Percentiles rank a stretch among this genome's conserved stretches.
These are phyloP conservation scores for Albifimbria verrucaria DNA, from an alignment of 2,329 filamentous ascomycete species.

Conservation along the genomic window DNA sequence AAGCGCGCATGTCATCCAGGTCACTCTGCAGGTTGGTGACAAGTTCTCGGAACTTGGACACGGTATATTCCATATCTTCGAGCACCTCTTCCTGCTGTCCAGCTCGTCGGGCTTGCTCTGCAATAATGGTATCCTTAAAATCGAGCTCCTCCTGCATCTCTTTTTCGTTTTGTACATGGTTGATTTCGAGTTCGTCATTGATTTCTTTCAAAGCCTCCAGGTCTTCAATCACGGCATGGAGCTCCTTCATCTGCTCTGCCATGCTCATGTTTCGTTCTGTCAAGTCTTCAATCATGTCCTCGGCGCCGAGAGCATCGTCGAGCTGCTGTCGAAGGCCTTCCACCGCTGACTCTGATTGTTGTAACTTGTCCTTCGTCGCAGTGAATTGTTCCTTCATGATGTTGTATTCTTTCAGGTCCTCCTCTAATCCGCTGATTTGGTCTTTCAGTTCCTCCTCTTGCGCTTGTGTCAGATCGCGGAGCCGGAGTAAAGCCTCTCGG, in stretches of 20 bases:
- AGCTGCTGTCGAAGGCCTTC: constrained; percentile 89
- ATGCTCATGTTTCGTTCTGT: constrained; percentile 83
- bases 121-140: constrained; percentile 77
- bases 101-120: constrained; percentile 73
- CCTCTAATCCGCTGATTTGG: constrained; percentile 70
- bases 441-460: constrained; percentile 75
- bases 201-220: constrained; percentile 87
- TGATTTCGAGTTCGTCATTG: constrained; percentile 90
- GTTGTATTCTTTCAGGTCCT: constrained; percentile 67
- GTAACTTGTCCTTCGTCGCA: constrained; percentile 67
- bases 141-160: constrained; percentile 94
- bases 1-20: constrained; percentile 87
- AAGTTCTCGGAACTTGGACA: constrained; percentile 84
- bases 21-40: constrained; percentile 83
- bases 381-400: constrained; percentile 67
- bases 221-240: constrained; percentile 79
- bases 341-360: constrained; percentile 69
- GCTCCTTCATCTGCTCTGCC: constrained; percentile 77
- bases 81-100: constrained; percentile 75
- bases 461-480: constrained; percentile 85
- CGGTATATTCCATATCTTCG: constrained; percentile 85
- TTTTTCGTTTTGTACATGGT: constrained; percentile 89
- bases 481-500: constrained; percentile 75
- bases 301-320: constrained; percentile 81
- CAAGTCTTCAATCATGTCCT: constrained; percentile 91